Conservation (phyloP, 2,329 filamentous ascomycete species). For the Pezicula neosporulosa region DNA sequence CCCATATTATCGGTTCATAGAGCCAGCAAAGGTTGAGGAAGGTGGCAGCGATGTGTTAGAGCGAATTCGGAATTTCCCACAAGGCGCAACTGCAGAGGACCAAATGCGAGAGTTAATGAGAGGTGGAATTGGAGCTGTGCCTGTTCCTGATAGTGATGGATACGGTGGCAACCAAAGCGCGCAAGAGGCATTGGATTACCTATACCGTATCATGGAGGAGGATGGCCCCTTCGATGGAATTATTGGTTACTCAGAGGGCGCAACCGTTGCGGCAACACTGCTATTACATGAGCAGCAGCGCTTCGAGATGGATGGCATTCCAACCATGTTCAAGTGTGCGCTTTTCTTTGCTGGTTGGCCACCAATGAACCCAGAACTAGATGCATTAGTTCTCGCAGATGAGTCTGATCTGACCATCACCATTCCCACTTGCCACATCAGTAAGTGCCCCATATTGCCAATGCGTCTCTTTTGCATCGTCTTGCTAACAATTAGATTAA, state of each 20-base stretch:
- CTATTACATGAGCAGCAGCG: conserved; percentile 46
- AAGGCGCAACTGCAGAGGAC: conserved; percentile 23
- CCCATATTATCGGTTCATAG: conserved; percentile 54
- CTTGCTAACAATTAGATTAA: conserved; percentile 12
- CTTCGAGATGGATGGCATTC: conserved; percentile 27
- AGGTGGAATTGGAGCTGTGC: conserved; percentile 5
- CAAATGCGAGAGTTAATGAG: conserved; percentile 23
- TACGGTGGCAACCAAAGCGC: conserved; percentile 13
- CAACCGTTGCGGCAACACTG: conserved; percentile 50
- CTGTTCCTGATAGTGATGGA: conserved; percentile 9
- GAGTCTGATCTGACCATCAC: conserved; percentile 48
- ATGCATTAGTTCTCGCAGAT: conserved; percentile 46
- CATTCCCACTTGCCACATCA: conserved; percentile 50
- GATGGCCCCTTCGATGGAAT: conserved; percentile 48
- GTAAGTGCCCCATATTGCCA: conserved; percentile 29
- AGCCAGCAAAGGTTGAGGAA: conserved; percentile 34
- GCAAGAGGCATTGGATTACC: conserved; percentile 25
- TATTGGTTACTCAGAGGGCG: conserved; percentile 59
- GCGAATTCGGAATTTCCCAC: conserved; percentile 23
- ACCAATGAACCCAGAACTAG: conserved; percentile 42
- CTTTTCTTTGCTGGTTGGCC: conserved; percentile 53
- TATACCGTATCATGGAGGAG: conserved; percentile 42
- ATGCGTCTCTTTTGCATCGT: not conserved
- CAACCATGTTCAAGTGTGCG: conserved; percentile 36
- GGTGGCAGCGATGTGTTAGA: conserved; percentile 23